Base-by-base conservation (phyloP, 2,329 filamentous ascomycete species). In the Claviceps quebecensis region DNA sequence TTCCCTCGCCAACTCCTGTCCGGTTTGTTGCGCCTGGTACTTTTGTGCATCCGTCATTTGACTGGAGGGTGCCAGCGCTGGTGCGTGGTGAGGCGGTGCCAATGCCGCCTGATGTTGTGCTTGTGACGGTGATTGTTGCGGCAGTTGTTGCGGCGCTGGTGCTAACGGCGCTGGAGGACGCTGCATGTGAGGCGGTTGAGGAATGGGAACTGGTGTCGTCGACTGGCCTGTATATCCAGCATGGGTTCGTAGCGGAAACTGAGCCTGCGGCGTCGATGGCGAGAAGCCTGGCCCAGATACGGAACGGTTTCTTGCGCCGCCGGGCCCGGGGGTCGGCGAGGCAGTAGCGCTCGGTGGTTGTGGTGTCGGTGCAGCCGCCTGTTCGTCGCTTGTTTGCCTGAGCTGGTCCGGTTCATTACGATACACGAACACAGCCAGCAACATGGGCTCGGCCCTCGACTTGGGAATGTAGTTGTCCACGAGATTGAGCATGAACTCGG, bases 401-500 rank as follows among this genome's bases (percentile, higher is more conserved):
- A 57, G 60, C 53, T 61, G 67, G 49, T 67, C 63, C 0, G 67
- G 67, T 45, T 80, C 77, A 47, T 83, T 83, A 38, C 86, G 80
- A 56, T 94, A 87, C 3, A 96, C 87, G 56, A 97, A 85, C 1
- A 91, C 86, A 22, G 90, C 80, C 8, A 97, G 72, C 38, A 98
- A 72, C 69, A 93, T 80, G 1, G 87, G 81, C 57, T 94, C 84
- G 0, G 81, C 73, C 16, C 86, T 77, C 2, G 78, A 77, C 53
- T 79, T 76, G 45, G 90, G 86, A 36, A 96, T 78, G 34, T 80
- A 79, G 64, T 90, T 90, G 59, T 91, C 85, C 56, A 87, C 83
- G n/a, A 97, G 76, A 61, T 95, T 86, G 54, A 88, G 79, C 65
- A 96, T 81, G 60, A 96, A 95, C 55, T 90, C 86, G 0, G 93